A percentile compares a stretch with the other conserved stretches of the same genome.
Evolutionary conservation across 306 rosid genomes (phyloP).

Genomic region (Rosa lucieae): DNA sequence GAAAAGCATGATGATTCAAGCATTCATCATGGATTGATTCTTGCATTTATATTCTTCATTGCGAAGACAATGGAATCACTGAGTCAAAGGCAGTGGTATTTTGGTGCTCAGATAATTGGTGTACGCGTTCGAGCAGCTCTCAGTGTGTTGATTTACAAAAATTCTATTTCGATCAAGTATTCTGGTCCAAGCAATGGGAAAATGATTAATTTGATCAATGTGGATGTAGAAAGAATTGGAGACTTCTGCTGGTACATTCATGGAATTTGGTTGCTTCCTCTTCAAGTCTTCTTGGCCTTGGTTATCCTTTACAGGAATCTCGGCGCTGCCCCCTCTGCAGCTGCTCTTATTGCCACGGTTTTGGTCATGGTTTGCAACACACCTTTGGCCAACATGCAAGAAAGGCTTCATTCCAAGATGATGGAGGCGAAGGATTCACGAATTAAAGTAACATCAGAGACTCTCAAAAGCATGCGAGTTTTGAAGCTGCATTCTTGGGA

Average conservation of each 20-base stretch:
- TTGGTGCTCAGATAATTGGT: slow-evolving; percentile 80
- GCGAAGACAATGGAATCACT: slow-evolving; percentile 78
- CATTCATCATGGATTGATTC: slow-evolving; percentile 54
- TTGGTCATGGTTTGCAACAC: slow-evolving; percentile 81
- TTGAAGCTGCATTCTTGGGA: slow-evolving; percentile 92
- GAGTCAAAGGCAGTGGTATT: slow-evolving; percentile 88
- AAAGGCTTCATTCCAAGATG: slow-evolving; percentile 71
- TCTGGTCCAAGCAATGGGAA: too few species aligned
- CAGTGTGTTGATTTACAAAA: slow-evolving; percentile 52
- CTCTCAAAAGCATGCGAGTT: slow-evolving; percentile 74
- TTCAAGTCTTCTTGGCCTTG: slow-evolving; percentile 72
- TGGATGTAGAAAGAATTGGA: too few species aligned
- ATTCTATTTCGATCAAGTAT: slow-evolving; percentile 22
- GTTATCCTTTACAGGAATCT: slow-evolving; percentile 69
- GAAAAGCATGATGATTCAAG: slow-evolving; percentile 45
- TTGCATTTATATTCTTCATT: slow-evolving; percentile 73
- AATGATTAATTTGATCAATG: too few species aligned
- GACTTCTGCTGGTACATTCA: slow-evolving; percentile 38
- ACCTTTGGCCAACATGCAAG: slow-evolving; percentile 78
- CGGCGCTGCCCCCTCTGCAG: slow-evolving; percentile 65
- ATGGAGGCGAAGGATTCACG: slow-evolving; percentile 88
- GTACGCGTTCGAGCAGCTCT: slow-evolving; percentile 73
- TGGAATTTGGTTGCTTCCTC: slow-evolving; percentile 34
- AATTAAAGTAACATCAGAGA: slow-evolving; percentile 82
- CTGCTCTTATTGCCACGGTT: slow-evolving; percentile 69